A percentile compares a stretch with the other conserved stretches of the same genome.
Evolutionary conservation across 2,329 filamentous ascomycete genomes (phyloP).

Genomic region (Knufia petricola): DNA sequence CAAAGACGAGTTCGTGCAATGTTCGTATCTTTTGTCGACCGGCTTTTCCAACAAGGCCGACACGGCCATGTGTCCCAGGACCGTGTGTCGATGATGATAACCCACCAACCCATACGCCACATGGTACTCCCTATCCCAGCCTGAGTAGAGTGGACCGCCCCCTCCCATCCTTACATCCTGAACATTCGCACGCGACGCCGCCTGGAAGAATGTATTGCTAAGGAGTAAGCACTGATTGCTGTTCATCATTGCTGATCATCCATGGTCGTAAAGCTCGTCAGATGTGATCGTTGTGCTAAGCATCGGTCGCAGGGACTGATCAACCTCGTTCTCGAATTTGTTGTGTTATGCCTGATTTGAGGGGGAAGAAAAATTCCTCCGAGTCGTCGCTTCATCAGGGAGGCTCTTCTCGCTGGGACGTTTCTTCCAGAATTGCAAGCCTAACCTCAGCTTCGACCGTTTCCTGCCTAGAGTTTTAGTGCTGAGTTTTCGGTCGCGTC

Average conservation of each 20-base stretch:
- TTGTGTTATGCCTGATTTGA: background rate
- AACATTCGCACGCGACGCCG: background rate
- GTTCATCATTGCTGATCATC: background rate
- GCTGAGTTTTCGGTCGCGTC: constrained; percentile 16
- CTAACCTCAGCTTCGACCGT: constrained; percentile 19
- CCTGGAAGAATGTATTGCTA: background rate
- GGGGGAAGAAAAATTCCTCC: background rate
- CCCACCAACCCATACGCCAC: background rate
- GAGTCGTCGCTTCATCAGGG: constrained; percentile 4
- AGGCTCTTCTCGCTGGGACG: constrained; percentile 5
- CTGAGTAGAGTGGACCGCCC: background rate
- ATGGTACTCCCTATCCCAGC: background rate
- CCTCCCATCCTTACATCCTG: background rate
- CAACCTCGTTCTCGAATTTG: background rate
- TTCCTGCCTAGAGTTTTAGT: constrained; percentile 17
- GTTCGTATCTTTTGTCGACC: too few relatives aligned
- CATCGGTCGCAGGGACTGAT: background rate
- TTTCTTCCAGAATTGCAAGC: constrained; percentile 21
- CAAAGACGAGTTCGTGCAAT: too few relatives aligned
- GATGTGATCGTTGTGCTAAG: background rate
- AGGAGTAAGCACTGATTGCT: background rate
- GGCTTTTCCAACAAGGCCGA: background rate
- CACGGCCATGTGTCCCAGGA: background rate
- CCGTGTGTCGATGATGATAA: background rate
- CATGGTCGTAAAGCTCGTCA: background rate